Evolutionary conservation across 2,329 filamentous ascomycete species (phyloP), one percentile per base, ranked within the genome.

Genomic region (Claviceps maximensis): DNA sequence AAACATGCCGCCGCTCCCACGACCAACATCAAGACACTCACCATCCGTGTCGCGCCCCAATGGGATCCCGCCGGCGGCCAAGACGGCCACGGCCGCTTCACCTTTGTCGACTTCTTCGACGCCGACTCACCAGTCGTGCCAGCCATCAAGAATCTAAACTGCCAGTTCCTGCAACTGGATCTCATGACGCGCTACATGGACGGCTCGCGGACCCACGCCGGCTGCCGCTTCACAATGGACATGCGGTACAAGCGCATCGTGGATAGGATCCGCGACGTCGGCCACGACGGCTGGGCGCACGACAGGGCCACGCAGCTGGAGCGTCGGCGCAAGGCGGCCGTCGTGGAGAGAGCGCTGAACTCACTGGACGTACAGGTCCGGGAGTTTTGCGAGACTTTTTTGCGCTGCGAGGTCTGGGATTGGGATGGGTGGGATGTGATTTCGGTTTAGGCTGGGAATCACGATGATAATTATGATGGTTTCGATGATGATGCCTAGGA

Each of bases 21-120:
- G 10, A 53, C 54, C 2, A 63, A 63, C 47, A 61, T 78, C 3
- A 64, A 71, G 53, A 74, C 67, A 1, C 59, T 78, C 25, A 70
- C 66, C 3, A 61, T 78, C 47, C 65, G 72, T 36, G 58, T 77
- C 47, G 63, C 63, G 17, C 70, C 70, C 1, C 55, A 47, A 17
- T 54, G 51, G 54, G 31, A 57, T 12, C 57, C 51, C 3, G 25
- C 25, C 9, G 40, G 23, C 2, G 54, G 38, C 38, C 29, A 53
- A 9, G 29, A 47, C 19, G 36, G 6, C 10, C 15, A 15, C 38
- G 54, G 51, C 15, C 29, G 57, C 10, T 65, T 70, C 38, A 69
- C 68, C 2, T 69, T 71, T 50, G 58, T 65, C 50, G 54, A 66
- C 53, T 70, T 73, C 57, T 69, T 74, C 56, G 31, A 56, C 4